Evolutionary conservation across 164 flowering plant genomes (phyloP).

Genomic region (Kalanchoe fedtschenkoi): DNA sequence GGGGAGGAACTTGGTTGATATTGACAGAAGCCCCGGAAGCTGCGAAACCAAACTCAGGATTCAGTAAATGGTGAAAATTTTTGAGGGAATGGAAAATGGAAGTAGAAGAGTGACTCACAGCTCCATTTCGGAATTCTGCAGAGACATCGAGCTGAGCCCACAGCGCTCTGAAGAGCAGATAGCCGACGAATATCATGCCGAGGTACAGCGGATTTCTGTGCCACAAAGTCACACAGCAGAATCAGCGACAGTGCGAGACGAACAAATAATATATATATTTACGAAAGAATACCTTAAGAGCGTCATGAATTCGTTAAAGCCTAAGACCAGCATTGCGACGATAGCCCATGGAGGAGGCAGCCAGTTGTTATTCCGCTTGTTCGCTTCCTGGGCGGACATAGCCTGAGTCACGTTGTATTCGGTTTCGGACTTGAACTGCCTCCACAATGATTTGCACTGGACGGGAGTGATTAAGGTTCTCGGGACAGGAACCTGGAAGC

Average conservation of each 20-base stretch:
- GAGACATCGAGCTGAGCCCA: conserved; percentile 80
- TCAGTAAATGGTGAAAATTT: too few relatives aligned
- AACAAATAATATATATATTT: neutral
- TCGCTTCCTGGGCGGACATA: conserved; percentile 85
- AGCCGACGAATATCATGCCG: conserved; percentile 52
- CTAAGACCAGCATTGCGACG: conserved; percentile 55
- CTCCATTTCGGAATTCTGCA: conserved; percentile 75
- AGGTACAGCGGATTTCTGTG: conserved; percentile 85
- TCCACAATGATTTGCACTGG: conserved; percentile 84
- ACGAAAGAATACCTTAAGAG: conserved; percentile 54
- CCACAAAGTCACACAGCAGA: neutral
- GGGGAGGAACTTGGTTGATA: conserved; percentile 80
- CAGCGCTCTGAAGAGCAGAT: conserved; percentile 54
- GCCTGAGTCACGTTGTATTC: conserved; percentile 84
- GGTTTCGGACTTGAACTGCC: conserved; percentile 78
- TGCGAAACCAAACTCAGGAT: conserved; percentile 17
- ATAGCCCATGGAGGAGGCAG: conserved; percentile 96
- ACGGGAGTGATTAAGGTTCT: conserved; percentile 79
- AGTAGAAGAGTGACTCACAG: conserved; percentile 43
- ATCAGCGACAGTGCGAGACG: neutral
- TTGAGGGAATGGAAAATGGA: neutral
- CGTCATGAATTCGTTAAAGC: conserved; percentile 92
- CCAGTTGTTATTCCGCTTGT: conserved; percentile 79
- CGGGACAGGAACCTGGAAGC: conserved; percentile 41
- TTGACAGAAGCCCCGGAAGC: conserved; percentile 84